phyloP scores from a whole-genome alignment of 2,329 filamentous ascomycete species.

The Ascochyta rabiei region DNA sequence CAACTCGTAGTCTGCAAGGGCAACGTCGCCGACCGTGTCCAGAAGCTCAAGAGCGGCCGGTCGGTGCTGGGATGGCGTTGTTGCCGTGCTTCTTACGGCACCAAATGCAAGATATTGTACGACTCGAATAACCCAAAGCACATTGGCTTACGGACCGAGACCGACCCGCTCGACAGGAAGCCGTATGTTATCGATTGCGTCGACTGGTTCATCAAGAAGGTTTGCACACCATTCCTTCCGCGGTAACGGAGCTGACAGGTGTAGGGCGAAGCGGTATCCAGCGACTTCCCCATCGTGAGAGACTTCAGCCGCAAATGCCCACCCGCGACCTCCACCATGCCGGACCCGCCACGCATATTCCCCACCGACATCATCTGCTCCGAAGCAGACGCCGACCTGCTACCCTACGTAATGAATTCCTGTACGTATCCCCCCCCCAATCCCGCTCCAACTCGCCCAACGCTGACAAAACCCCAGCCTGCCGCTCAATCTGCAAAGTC shows the following conservation, averaged over 20 bases:
- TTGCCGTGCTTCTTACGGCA: slow-evolving; percentile 47
- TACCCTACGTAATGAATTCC: slow-evolving; percentile 6
- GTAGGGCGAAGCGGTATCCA: slow-evolving; percentile 22
- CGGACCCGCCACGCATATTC: slow-evolving; percentile 18
- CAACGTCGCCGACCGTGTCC: slow-evolving; percentile 58
- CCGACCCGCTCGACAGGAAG: slow-evolving; percentile 44
- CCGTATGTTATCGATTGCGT: slow-evolving; percentile 45
- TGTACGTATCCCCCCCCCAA: background rate
- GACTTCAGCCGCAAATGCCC: slow-evolving; percentile 14
- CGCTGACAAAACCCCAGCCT: slow-evolving; percentile 21
- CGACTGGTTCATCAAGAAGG: slow-evolving; percentile 46
- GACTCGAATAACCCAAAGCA: slow-evolving; percentile 44
- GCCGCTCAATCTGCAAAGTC: slow-evolving; percentile 46
- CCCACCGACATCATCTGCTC: slow-evolving; percentile 28
- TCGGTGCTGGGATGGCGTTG: slow-evolving; percentile 53
- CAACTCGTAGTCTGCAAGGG: slow-evolving; percentile 63
- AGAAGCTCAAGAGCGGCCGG: slow-evolving; percentile 44
- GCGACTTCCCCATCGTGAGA: slow-evolving; percentile 24
- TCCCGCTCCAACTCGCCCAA: background rate
- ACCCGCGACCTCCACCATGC: too few relatives aligned
- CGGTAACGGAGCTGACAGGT: too few relatives aligned
- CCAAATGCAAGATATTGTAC: slow-evolving; percentile 46
- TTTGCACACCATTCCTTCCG: too few relatives aligned
- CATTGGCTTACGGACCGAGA: slow-evolving; percentile 26
- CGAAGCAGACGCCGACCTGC: slow-evolving; percentile 19